These are phyloP conservation scores for Trifolium repens DNA, from an alignment of 306 rosid species.

Conservation along the genomic window DNA sequence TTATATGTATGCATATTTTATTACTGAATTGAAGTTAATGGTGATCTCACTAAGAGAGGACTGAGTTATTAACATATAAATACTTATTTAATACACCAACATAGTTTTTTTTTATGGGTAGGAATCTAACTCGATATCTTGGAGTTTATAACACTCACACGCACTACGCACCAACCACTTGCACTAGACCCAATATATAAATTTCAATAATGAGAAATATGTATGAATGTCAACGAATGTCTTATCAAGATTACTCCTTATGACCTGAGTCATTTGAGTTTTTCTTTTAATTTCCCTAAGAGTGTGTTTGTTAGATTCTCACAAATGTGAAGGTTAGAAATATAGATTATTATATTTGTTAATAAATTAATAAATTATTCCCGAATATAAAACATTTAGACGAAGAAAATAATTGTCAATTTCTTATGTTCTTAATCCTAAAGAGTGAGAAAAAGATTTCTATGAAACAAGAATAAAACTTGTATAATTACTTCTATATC, in stretches of 20 bases:
- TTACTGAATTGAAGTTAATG: not conserved
- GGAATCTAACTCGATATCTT: too few relatives aligned
- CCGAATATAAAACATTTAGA: not conserved
- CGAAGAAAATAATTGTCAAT: not conserved
- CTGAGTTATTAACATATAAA: not conserved
- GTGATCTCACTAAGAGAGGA: not conserved
- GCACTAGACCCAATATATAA: not conserved
- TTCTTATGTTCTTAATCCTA: not conserved
- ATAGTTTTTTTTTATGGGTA: not conserved
- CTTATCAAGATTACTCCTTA: too few relatives aligned
- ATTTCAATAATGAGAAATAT: not conserved
- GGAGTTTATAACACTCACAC: too few relatives aligned
- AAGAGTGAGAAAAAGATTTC: too few relatives aligned
- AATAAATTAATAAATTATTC: not conserved
- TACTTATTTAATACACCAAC: conserved; percentile 1
- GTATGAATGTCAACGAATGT: too few relatives aligned
- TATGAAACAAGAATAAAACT: too few relatives aligned
- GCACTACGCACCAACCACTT: too few relatives aligned
- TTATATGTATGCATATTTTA: not conserved
- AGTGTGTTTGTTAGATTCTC: not conserved
- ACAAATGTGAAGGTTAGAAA: not conserved
- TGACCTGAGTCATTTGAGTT: not conserved
- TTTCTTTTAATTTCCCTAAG: not conserved
- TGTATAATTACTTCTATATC: too few relatives aligned
- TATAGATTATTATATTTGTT: not conserved